These are phyloP conservation scores for Ceratobasidium sp. DNA, from an alignment of 1,284 basidiomycete genomes.

Conservation along the genomic window DNA sequence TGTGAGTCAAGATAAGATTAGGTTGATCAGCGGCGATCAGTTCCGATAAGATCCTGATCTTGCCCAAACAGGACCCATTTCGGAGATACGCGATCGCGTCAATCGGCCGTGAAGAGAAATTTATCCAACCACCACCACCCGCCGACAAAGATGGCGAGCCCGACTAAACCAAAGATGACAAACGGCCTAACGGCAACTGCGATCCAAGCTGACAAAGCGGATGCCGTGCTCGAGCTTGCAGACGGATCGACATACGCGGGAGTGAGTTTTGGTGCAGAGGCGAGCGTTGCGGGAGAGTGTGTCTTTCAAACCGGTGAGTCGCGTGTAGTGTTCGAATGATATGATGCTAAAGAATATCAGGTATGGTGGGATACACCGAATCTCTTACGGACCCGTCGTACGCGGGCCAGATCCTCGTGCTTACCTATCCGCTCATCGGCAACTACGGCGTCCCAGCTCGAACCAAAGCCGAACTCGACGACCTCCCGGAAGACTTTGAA, in stretches of 20 bases:
- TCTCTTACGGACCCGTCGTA: too few species aligned
- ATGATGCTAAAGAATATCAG: too few species aligned
- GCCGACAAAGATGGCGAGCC: constrained; percentile 10
- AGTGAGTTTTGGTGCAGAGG: constrained; percentile 93
- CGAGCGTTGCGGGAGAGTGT: constrained; percentile 96
- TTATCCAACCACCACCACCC: constrained; percentile 26
- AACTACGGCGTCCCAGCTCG: constrained; percentile 98
- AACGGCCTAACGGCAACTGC: neutral
- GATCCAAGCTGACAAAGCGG: constrained; percentile 51
- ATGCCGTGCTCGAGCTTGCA: constrained; percentile 88
- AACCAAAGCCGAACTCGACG: constrained; percentile 66
- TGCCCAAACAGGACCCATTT: constrained; percentile 14
- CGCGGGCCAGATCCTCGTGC: constrained; percentile 66
- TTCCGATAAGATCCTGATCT: constrained; percentile 18
- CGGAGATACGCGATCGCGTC: constrained; percentile 2
- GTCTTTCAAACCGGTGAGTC: constrained; percentile 98
- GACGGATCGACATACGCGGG: constrained; percentile 93
- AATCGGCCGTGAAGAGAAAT: constrained; percentile 28
- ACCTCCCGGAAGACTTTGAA: constrained; percentile 88
- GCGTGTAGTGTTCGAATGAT: too few species aligned
- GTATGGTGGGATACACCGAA: too few species aligned
- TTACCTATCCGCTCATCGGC: constrained; percentile 97
- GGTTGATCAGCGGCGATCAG: constrained; percentile 2
- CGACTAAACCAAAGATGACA: neutral
- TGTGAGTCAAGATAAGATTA: constrained; percentile 18